Conservation (phyloP, 2,329 filamentous ascomycete genomes). For the Ascochyta rabiei region DNA sequence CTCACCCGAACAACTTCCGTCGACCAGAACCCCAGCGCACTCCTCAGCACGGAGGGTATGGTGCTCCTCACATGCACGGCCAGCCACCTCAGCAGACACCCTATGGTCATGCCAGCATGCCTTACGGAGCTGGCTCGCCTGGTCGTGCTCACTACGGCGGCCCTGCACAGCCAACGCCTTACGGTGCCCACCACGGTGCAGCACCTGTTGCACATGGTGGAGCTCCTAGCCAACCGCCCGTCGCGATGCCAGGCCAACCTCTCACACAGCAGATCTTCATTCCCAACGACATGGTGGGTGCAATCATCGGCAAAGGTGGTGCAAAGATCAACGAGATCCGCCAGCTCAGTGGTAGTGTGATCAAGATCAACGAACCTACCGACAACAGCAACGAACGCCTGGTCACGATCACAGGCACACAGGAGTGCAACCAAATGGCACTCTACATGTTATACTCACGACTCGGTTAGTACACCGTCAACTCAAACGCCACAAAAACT, state of each 20-base stretch:
- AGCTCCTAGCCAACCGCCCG: slow-evolving; percentile 71
- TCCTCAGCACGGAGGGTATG: slow-evolving; percentile 72
- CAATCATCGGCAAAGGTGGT: slow-evolving; percentile 97
- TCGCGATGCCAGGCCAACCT: slow-evolving; percentile 71
- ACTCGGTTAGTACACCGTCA: slow-evolving; percentile 69
- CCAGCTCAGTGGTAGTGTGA: slow-evolving; percentile 94
- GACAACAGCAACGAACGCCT: slow-evolving; percentile 98
- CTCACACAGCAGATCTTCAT: slow-evolving; percentile 99
- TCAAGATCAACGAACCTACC: slow-evolving; percentile 99
- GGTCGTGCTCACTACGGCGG: slow-evolving; percentile 76
- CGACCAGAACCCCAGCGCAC: slow-evolving; percentile 73
- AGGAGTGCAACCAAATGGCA: slow-evolving; percentile 99
- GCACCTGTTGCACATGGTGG: slow-evolving; percentile 66
- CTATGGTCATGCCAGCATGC: slow-evolving; percentile 67
- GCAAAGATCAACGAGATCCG: slow-evolving; percentile 99
- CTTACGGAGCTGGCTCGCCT: slow-evolving; percentile 76
- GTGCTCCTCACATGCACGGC: slow-evolving; percentile 72
- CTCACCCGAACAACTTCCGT: slow-evolving; percentile 85
- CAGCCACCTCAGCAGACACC: slow-evolving; percentile 56
- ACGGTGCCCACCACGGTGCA: slow-evolving; percentile 63
- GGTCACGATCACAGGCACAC: slow-evolving; percentile 95
- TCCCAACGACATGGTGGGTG: slow-evolving; percentile 98
- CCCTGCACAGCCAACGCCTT: slow-evolving; percentile 73
- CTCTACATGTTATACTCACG: slow-evolving; percentile 98
- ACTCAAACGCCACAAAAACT: not conserved